Conservation (phyloP, 257 asterid species). For the Cinchona pubescens region DNA sequence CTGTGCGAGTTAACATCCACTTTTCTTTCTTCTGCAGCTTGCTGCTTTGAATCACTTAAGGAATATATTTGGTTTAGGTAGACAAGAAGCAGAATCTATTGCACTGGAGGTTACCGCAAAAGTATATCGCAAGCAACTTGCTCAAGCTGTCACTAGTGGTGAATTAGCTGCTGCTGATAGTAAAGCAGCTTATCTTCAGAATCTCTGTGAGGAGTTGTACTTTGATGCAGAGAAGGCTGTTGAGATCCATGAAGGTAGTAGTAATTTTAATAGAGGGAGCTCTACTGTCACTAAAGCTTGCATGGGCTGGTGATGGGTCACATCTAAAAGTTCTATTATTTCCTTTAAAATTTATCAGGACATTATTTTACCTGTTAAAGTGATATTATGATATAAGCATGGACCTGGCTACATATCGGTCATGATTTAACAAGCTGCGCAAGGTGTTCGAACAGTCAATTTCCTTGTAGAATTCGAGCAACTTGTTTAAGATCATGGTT, state of each 20-base stretch:
- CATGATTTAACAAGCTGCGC: not conserved
- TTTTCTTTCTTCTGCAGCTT: conserved; percentile 52
- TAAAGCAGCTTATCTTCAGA: conserved; percentile 95
- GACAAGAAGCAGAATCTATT: conserved; percentile 81
- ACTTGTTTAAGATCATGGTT: conserved; percentile 4
- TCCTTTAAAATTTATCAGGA: not conserved
- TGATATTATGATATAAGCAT: not conserved
- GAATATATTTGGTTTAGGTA: conserved; percentile 91
- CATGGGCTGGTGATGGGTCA: not conserved
- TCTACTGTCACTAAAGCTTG: not conserved
- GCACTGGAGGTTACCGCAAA: conserved; percentile 68
- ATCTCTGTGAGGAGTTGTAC: conserved; percentile 84
- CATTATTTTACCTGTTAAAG: not conserved
- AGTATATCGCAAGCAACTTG: conserved; percentile 83
- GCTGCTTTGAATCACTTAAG: conserved; percentile 75
- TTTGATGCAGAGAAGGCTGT: conserved; percentile 90
- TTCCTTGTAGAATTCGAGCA: not conserved
- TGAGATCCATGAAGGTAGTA: conserved; percentile 79
- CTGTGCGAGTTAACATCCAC: not conserved
- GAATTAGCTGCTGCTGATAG: conserved; percentile 68
- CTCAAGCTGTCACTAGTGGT: conserved; percentile 90
- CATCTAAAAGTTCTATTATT: not conserved
- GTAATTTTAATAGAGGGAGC: conserved; percentile 16
- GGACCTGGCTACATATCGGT: not conserved
- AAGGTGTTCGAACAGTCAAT: not conserved